Evolutionary conservation across 2,329 filamentous ascomycete species (phyloP), one percentile per base, ranked within the genome.

Genomic region (Gremmenia infestans): DNA sequence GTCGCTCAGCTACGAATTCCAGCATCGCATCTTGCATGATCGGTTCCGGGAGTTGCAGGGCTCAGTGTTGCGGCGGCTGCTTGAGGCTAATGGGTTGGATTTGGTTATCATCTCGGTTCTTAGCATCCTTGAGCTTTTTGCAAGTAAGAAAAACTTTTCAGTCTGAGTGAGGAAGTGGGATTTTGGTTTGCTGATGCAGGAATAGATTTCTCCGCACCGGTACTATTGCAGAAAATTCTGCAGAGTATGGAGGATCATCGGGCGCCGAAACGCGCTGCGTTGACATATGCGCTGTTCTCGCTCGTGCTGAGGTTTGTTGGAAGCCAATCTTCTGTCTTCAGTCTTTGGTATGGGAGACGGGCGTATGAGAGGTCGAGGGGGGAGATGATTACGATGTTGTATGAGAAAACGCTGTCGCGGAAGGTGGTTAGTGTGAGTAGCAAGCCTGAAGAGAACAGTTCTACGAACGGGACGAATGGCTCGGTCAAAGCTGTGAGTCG

Each of bases 381-480:
- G 4, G 91, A 96, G 72, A 83, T 93, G 80, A 87, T 93, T 56
- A 92, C 88, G 15, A 91, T 90, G 81, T 78, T 92, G 12, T 91
- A 90, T 65, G 88, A 91, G 65, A 93, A 93, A 71, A 67, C 67
- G 0, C 55, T 70, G 3, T 66, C 66, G 9, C 65, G 68, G 42
- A 70, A 70, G 52, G 65, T 68, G 19, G 59, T 68, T 4, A 65
- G 60, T 48, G 56, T 65, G 3, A 68, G 66, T 50, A 63, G 56
- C n/a, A 67, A 65, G 40, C 56, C 63, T 6, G 43, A 55, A 19
- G 39, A 51, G 9, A 53, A 60, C 11, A 54, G 59, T 28, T 14
- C 43, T 2, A 60, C 62, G n/a, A 39, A 11, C 7, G 45, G 39
- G n/a, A 36, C 48, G 12, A 61, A 61, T 48, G 58, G 51, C 11